Evolutionary conservation across 192 early-diverging fungal species (phyloP).

Genomic region (Piromyces finnis): DNA sequence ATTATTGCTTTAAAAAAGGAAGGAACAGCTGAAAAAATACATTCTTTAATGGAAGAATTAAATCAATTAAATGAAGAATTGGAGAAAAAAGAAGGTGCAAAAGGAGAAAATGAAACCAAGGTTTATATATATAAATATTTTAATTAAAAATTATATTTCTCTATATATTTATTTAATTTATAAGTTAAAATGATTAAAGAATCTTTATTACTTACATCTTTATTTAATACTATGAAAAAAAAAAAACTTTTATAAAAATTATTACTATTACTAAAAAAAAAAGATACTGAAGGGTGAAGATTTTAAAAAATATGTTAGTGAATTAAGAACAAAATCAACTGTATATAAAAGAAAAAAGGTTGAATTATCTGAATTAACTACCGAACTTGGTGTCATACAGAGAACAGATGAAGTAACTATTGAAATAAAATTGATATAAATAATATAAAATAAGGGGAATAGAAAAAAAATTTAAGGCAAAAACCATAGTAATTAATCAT

Average conservation of each 20-base stretch:
- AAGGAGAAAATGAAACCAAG: constrained; percentile 1
- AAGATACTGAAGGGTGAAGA: constrained; percentile 43
- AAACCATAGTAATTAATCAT: too few species aligned
- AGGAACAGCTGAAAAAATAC: constrained; percentile 18
- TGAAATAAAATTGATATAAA: not conserved
- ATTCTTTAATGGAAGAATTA: constrained; percentile 15
- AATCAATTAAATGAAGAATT: constrained; percentile 10
- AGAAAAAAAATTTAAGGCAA: too few species aligned
- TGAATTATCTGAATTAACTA: constrained; percentile 23
- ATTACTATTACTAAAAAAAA: not conserved
- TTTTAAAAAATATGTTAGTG: constrained; percentile 37
- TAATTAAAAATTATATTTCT: not conserved
- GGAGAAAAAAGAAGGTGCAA: constrained; percentile 15
- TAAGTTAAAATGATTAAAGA: too few species aligned
- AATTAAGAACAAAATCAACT: constrained; percentile 35
- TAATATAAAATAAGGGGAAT: too few species aligned
- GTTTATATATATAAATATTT: constrained; percentile 10
- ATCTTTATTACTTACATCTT: too few species aligned
- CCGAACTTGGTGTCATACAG: constrained; percentile 30
- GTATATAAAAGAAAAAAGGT: constrained; percentile 32
- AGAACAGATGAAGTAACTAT: constrained; percentile 26
- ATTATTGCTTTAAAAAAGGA: constrained; percentile 42
- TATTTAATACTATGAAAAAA: too few species aligned
- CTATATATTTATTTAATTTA: too few species aligned
- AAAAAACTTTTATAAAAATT: too few species aligned